Base-by-base conservation (phyloP, 768 basidiomycete species). In the Lactarius psammicola region DNA sequence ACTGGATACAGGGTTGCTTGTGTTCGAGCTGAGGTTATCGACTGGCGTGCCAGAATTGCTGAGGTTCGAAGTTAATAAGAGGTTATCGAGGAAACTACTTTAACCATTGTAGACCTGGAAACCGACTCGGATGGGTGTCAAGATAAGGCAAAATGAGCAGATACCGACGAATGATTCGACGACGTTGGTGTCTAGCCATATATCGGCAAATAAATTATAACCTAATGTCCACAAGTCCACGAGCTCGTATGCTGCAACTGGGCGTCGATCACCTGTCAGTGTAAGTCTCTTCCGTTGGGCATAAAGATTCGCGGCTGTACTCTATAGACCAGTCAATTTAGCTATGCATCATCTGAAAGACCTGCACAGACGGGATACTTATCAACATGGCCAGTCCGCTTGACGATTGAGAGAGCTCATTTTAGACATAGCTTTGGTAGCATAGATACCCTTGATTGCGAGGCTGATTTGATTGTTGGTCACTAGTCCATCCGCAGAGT, bases 371-470 rank as follows among this genome's bases (percentile, higher is more conserved):
- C 77, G 8, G 59, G 54, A 53, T 73, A 79, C 55, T 73, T 64
- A 15, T 56, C 38, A 0, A 66, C 71, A 11, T 75, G 71, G 1
- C n/a, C 46, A 1, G 34, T 20, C 5, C 74, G 36, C 2, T 72
- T 71, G 20, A 75, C 53, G 2, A 71, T 63, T 3, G 73, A n/a
- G n/a, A n/a, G n/a, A 68, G 8, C 80, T 78, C 49, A 89, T 85
- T 66, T 83, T 76, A 2, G 83, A 78, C 85, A 88, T 87, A 4
- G 84, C 84, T 66, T 82, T 76, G 71, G 88, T 86, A 6, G 85
- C 86, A 56, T 87, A 75, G 64, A 88, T 86, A 44, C 87, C 88
- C 71, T 89, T 90, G 75, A 88, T 84, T 5, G 87, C 87, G 28
- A 88, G 78, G 70, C 88, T 88, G 15, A 87, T 88, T 71, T 87